Evolutionary conservation across 2,329 filamentous ascomycete species (phyloP), one percentile per base, ranked within the genome.

Genomic region (Aureobasidium leucospermi): DNA sequence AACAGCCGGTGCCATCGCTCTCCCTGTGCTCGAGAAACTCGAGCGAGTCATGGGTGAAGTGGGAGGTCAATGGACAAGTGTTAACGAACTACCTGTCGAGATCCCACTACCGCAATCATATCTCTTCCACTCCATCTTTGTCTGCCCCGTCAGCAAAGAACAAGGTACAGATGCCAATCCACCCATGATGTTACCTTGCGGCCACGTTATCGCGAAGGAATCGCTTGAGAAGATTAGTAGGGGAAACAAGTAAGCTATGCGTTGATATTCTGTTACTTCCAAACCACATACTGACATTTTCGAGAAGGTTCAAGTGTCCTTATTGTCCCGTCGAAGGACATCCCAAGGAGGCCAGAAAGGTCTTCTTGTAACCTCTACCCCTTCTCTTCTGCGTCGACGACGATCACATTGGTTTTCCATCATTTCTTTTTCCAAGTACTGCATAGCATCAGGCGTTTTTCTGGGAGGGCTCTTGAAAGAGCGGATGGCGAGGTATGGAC

Each of bases 81-180:
- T 88, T 62, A 86, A 94, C 68, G 94, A 99, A 73, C 78, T 99
- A 16, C 90, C 93, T 0, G 82, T 86, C 45, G 85, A 87, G 72
- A 86, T 86, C 15, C 82, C 85, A 0, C 75, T 87, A 4, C 85
- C 85, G 2, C 81, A 80, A 2, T 78, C 79, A 6, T 87, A 86
- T 69, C 78, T 82, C 56, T 99, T 96, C 77, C 94, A 99, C 73
- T 89, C 89, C 59, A 96, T 99, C 69, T 99, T 99, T 70, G 94
- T 99, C 43, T 99, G 94, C 69, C 94, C 94, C 0, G 94, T 99
- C 5, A 92, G 88, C 67, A 97, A 97, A 73, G 94, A 96, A 70
- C 94, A 99, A 73, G 91, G 89, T 0, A 99, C 93, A 0, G 91
- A 96, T 68, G 76, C 81, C 28, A 99, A 99, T 71, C 94, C 94